phyloP scores from a whole-genome alignment of 2,329 filamentous ascomycete species.

The Myriosclerotinia curreyana region DNA sequence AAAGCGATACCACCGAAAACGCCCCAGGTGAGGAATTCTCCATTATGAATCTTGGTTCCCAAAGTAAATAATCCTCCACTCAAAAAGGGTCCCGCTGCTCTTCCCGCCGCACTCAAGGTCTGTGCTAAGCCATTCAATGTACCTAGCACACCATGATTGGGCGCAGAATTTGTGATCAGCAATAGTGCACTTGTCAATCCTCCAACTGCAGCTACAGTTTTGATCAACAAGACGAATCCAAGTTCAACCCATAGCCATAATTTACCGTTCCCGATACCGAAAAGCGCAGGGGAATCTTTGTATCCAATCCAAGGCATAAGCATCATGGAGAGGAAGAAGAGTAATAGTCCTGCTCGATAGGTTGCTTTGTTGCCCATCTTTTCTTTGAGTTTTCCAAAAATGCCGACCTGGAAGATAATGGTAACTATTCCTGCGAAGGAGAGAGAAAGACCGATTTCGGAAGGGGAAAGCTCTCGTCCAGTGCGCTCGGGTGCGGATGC shows the following conservation, averaged over 20 bases:
- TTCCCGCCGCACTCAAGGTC: slow-evolving; percentile 84
- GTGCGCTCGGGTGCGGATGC: slow-evolving; percentile 71
- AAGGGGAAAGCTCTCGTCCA: slow-evolving; percentile 71
- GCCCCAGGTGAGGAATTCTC: slow-evolving; percentile 82
- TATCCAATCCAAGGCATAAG: slow-evolving; percentile 91
- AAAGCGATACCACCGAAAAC: slow-evolving; percentile 82
- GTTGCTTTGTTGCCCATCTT: slow-evolving; percentile 81
- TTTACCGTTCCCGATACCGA: slow-evolving; percentile 60
- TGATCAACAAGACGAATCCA: slow-evolving; percentile 76
- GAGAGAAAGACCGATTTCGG: slow-evolving; percentile 80
- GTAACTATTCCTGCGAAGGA: slow-evolving; percentile 82
- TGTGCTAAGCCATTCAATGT: slow-evolving; percentile 92
- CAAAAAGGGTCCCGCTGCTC: slow-evolving; percentile 83
- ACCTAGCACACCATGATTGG: slow-evolving; percentile 79
- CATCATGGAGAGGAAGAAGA: slow-evolving; percentile 77
- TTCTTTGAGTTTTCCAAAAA: slow-evolving; percentile 76
- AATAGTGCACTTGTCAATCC: slow-evolving; percentile 86
- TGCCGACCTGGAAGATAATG: slow-evolving; percentile 83
- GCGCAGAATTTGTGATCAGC: slow-evolving; percentile 93
- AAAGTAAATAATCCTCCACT: slow-evolving; percentile 84
- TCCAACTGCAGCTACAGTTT: slow-evolving; percentile 88
- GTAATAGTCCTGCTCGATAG: slow-evolving; percentile 74
- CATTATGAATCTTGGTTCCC: slow-evolving; percentile 70
- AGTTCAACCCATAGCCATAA: slow-evolving; percentile 76
- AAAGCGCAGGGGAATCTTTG: slow-evolving; percentile 54